phyloP scores from a whole-genome alignment of 1,284 basidiomycete species.

The Microbotryomycetes sp. region DNA sequence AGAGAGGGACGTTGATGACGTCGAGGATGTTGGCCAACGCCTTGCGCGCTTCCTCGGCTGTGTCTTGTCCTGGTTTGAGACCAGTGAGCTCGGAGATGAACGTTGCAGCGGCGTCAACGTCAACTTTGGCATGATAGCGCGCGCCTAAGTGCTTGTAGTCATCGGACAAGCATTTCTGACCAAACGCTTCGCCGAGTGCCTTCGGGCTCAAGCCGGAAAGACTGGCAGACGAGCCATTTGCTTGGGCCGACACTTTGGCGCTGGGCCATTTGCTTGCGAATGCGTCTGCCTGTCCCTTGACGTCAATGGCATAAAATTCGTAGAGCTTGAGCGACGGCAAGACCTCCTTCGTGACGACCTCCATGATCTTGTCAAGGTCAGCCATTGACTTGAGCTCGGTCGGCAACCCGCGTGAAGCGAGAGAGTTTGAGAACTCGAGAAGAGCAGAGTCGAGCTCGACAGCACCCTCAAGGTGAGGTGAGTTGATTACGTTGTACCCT shows the following conservation, averaged over 20 bases:
- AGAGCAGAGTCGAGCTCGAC: slow-evolving; percentile 80
- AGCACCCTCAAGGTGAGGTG: slow-evolving; percentile 79
- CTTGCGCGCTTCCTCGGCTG: slow-evolving; percentile 48
- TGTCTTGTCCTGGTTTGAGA: slow-evolving; percentile 44
- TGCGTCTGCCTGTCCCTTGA: slow-evolving; percentile 43
- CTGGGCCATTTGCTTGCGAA: slow-evolving; percentile 48
- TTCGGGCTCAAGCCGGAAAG: slow-evolving; percentile 55
- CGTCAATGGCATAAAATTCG: slow-evolving; percentile 86
- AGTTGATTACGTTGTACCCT: slow-evolving; percentile 83
- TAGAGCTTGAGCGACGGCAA: slow-evolving; percentile 62
- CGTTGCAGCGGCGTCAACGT: slow-evolving; percentile 56
- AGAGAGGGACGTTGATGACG: slow-evolving; percentile 76
- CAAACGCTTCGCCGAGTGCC: slow-evolving; percentile 57
- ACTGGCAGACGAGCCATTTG: slow-evolving; percentile 29
- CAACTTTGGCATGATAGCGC: slow-evolving; percentile 60
- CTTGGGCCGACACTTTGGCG: slow-evolving; percentile 45
- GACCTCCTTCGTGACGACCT: slow-evolving; percentile 56
- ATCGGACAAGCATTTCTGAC: slow-evolving; percentile 20
- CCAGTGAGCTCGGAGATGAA: slow-evolving; percentile 61
- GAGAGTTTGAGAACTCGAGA: slow-evolving; percentile 63
- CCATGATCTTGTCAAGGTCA: slow-evolving; percentile 62
- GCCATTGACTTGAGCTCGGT: slow-evolving; percentile 54
- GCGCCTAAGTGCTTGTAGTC: slow-evolving; percentile 43
- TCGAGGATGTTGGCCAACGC: slow-evolving; percentile 71
- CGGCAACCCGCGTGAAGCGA: slow-evolving; percentile 60